A percentile compares a stretch with the other conserved stretches of the same genome.
Evolutionary conservation across 345 rosid species (phyloP).

Genomic region (Hirschfeldia incana): DNA sequence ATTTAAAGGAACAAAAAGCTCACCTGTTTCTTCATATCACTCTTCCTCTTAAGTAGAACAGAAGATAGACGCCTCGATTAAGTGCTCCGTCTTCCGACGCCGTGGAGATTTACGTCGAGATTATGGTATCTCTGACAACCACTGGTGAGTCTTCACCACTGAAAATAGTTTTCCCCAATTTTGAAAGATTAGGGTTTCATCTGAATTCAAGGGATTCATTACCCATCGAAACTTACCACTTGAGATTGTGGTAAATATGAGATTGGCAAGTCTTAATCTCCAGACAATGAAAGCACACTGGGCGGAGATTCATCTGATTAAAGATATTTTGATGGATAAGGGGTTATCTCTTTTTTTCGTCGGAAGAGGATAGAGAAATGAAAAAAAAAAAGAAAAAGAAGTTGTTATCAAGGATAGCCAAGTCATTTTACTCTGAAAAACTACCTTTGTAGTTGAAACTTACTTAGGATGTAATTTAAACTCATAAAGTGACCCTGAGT

Average conservation of each 20-base stretch:
- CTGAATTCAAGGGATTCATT: background rate
- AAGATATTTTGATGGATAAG: background rate
- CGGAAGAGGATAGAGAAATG: background rate
- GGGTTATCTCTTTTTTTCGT: background rate
- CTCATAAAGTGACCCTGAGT: too few relatives aligned
- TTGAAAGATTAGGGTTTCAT: background rate
- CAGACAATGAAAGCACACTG: background rate
- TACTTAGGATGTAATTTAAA: background rate
- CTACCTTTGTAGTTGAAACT: slow-evolving; percentile 1
- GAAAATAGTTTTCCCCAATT: background rate
- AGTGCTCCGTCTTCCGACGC: background rate
- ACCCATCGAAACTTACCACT: background rate
- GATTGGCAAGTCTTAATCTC: background rate
- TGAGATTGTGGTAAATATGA: background rate
- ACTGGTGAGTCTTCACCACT: background rate
- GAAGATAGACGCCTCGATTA: background rate
- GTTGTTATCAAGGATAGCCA: slow-evolving; percentile 28
- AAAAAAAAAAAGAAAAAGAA: too few relatives aligned
- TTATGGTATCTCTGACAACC: background rate
- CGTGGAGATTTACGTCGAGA: background rate
- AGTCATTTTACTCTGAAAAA: slow-evolving; percentile 31
- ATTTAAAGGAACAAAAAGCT: background rate
- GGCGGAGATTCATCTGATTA: background rate
- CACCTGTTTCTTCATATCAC: background rate
- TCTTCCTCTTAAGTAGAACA: background rate